A percentile compares a stretch with the other conserved stretches of the same genome.
These are phyloP conservation scores for Suhomyces anneliseae DNA, from an alignment of 1,139 yeast species.

Conservation along the genomic window DNA sequence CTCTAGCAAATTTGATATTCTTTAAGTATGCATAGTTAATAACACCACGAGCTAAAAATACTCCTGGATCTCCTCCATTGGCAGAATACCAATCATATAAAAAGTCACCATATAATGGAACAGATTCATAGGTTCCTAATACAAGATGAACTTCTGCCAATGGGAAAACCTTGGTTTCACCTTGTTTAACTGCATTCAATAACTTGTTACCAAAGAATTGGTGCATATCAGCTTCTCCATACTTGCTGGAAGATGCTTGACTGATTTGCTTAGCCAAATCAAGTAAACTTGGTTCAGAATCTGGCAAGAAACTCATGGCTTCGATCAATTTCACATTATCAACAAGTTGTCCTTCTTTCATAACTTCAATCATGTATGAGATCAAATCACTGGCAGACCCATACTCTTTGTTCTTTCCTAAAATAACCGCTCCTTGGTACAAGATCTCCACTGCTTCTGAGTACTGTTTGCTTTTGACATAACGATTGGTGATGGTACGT, in stretches of 20 bases:
- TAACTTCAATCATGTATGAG: slow-evolving; percentile 70
- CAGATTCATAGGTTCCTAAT: slow-evolving; percentile 64
- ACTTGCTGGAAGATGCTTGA: slow-evolving; percentile 43
- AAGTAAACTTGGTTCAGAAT: slow-evolving; percentile 65
- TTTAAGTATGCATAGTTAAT: slow-evolving; percentile 67
- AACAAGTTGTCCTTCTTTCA: slow-evolving; percentile 48
- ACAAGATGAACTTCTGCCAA: slow-evolving; percentile 59
- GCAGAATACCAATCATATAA: slow-evolving; percentile 56
- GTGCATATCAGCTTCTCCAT: slow-evolving; percentile 77
- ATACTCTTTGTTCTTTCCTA: slow-evolving; percentile 67
- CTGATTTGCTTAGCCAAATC: slow-evolving; percentile 67
- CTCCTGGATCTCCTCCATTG: slow-evolving; percentile 53
- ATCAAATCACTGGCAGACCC: slow-evolving; percentile 82
- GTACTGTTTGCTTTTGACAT: slow-evolving; percentile 67
- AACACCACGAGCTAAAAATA: slow-evolving; percentile 61
- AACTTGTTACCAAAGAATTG: slow-evolving; percentile 72
- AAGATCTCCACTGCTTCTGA: slow-evolving; percentile 72
- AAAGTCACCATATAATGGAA: slow-evolving; percentile 52
- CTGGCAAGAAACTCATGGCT: slow-evolving; percentile 51
- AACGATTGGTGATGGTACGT: slow-evolving; percentile 83
- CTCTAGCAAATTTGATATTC: slow-evolving; percentile 59
- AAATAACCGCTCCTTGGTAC: slow-evolving; percentile 65
- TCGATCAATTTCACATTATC: slow-evolving; percentile 41
- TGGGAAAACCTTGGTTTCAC: slow-evolving; percentile 33
- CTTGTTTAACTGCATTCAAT: slow-evolving; percentile 28